These are phyloP conservation scores for Pistacia integerrima DNA, from an alignment of 345 rosid species.

Conservation along the genomic window DNA sequence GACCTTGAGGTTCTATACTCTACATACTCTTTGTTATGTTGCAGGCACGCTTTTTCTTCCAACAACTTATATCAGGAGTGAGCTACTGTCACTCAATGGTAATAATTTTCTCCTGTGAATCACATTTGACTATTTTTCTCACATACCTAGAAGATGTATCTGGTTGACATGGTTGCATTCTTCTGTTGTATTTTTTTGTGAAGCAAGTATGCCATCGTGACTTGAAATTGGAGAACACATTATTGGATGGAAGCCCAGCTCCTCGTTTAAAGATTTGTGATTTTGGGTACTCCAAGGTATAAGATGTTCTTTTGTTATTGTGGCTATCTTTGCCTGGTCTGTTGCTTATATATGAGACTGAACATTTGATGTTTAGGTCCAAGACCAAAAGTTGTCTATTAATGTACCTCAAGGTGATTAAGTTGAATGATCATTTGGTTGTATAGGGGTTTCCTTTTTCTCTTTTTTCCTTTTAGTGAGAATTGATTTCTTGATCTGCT, in stretches of 20 bases:
- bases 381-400: conserved; percentile 3
- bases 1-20: neutral
- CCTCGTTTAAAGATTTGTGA: conserved; percentile 97
- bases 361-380: conserved; percentile 4
- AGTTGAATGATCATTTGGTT: neutral
- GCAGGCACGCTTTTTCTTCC: conserved; percentile 85
- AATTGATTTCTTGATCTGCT: conserved; percentile 9
- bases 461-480: neutral
- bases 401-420: neutral
- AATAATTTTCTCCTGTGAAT: conserved; percentile 13
- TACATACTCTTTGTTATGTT: neutral
- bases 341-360: neutral
- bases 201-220: conserved; percentile 99
- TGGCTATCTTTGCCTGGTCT: neutral
- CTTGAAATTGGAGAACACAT: conserved; percentile 89
- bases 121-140: neutral
- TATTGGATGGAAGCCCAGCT: conserved; percentile 94
- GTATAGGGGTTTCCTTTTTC: neutral
- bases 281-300: conserved; percentile 99
- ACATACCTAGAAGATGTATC: neutral
- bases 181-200: conserved; percentile 16
- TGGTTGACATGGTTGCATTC: conserved; percentile 6
- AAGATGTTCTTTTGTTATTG: neutral
- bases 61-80: conserved; percentile 80
- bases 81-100: conserved; percentile 82